Conservation (phyloP, 1,139 yeast species). For the Blastobotrys proliferans region DNA sequence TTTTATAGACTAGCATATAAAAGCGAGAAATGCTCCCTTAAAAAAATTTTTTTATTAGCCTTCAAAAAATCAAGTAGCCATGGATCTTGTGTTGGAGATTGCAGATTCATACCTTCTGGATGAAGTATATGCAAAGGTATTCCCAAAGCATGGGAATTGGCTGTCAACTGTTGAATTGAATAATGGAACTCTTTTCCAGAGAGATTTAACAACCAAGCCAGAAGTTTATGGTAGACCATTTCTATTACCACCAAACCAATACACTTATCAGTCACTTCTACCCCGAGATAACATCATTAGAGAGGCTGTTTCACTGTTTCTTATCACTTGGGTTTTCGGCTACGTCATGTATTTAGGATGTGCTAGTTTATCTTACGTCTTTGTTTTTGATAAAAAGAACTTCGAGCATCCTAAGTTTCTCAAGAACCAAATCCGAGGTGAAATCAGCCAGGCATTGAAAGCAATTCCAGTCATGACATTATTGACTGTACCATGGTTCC, state of each 20-base stretch:
- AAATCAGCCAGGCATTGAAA: constrained; percentile 67
- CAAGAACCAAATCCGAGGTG: constrained; percentile 85
- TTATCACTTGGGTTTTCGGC: constrained; percentile 77
- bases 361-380: constrained; percentile 69
- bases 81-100: constrained; percentile 88
- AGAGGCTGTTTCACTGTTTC: constrained; percentile 63
- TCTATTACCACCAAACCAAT: constrained; percentile 47
- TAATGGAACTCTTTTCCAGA: not conserved
- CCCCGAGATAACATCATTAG: constrained; percentile 70
- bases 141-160: constrained; percentile 37
- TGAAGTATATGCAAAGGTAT: constrained; percentile 55
- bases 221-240: constrained; percentile 43
- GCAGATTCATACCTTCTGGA: constrained; percentile 71
- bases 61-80: constrained; percentile 26
- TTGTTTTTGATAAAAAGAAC: constrained; percentile 79
- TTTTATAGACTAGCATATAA: too few species aligned
- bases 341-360: constrained; percentile 69
- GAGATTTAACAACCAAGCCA: constrained; percentile 4
- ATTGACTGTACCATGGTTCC: constrained; percentile 84
- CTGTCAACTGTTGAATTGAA: not conserved
- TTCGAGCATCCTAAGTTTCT: constrained; percentile 94
- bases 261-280: constrained; percentile 58
- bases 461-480: constrained; percentile 89
- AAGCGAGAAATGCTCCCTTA: too few species aligned
- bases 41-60: not conserved